Base-by-base conservation (phyloP, 768 basidiomycete genomes). In the Kwoniella mangroviensis region DNA sequence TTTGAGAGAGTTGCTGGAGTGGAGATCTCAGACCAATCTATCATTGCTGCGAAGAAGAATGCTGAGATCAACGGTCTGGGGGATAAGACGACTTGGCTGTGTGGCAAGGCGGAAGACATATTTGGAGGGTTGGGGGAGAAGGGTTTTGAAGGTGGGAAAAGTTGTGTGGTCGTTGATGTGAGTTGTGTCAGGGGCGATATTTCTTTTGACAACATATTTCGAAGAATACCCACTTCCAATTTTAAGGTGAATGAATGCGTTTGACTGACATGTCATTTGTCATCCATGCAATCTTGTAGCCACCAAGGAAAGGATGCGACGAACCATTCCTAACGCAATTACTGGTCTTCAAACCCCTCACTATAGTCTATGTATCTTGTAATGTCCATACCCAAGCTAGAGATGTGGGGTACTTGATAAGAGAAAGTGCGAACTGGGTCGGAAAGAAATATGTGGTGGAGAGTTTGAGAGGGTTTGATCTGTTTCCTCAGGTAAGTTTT, bases 281-380 rank as follows among this genome's bases (percentile, higher is more conserved):
- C 19, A n/a, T 52, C 19, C 34, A 49, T 42, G 19, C 17, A 28
- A 22, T 21, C 0, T 92, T 11, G 1, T 92, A 99, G 81, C 97
- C 97, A 1, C 97, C 96, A 6, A 86, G 96, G 72, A 98, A 98
- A 82, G 97, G 97, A 22, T 96, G 92, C 78, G 94, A 96, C 82
- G 88, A 88, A 55, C 81, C 76, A 0, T 86, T 86, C 83, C 86
- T 98, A 51, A 83, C 86, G 51, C 96, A 98, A 84, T 83, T 97
- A 43, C 78, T 95, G 61, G 81, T 77, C 6, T 92, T 98, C 83
- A 84, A 88, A 45, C 86, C 90, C 13, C 84, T 85, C 65, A 88
- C 87, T 34, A 86, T 95, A 71, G 91, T 94, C 60, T 97, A 97
- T 78, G 93, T 98, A 67, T 93, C 92, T 79, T 97, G 94, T 77